Evolutionary conservation across 208 protist species (phyloP), one percentile per base, ranked within the genome.

Genomic region (Leishmania gerbilli): DNA sequence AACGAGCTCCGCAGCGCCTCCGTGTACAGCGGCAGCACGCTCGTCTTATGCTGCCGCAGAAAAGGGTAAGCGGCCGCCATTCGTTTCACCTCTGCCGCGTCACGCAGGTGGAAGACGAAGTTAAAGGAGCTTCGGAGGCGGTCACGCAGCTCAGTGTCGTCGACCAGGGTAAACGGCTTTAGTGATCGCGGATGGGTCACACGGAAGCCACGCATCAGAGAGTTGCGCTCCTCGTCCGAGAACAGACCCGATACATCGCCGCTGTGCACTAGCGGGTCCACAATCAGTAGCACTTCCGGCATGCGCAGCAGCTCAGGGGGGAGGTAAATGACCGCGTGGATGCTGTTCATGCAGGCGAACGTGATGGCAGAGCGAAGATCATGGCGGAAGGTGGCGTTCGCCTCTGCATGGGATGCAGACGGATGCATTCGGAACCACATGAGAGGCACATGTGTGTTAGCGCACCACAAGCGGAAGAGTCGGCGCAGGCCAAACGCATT

Each of bases 231-330:
- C 68, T 92, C 90, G 40, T 87, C 84, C 15, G 85, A 87, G 83
- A 96, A 94, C n/a, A 96, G 85, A 34, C 87, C 84, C 37, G 86
- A 88, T 27, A 95, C 86, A 58, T 97, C 88, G 45, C 94, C 92
- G 55, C 86, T 86, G 53, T 89, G 88, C 37, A 96, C 83, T 49
- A 95, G 79, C 9, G 79, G 79, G 80, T 97, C 92, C 24, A 97
- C 71, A 27, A 74, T 34, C 8, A 83, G 77, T 58, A 93, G 76
- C 49, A 93, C 90, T 76, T 87, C 89, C 19, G 82, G 74, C 17
- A 90, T 78, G 45, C 62, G 71, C n/a, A 95, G 69, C 56, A 96
- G 64, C n/a, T 71, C 51, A 40, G 89, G 71, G 8, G 92, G 89
- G 19, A 97, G n/a, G 79, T 92, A 93, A 53, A 90, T 53, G 49